These are phyloP conservation scores for Peribolospora kevripleyi DNA, from an alignment of 768 basidiomycete species.

Conservation along the genomic window DNA sequence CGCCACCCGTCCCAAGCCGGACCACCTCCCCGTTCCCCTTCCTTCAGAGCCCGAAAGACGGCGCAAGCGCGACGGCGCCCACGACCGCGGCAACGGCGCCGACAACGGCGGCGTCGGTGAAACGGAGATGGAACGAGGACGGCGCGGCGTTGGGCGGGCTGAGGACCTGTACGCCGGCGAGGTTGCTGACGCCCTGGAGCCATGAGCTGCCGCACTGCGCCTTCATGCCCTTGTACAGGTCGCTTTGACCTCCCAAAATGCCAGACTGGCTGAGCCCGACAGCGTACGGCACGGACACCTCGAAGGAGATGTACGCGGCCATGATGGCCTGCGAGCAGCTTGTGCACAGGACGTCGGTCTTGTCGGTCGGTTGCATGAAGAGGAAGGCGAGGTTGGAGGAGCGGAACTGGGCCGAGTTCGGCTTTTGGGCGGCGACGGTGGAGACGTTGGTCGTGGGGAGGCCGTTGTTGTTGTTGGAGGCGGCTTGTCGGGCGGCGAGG, in stretches of 20 bases:
- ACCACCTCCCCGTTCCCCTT: no score
- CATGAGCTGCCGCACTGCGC: constrained; percentile 41
- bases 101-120: no score
- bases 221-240: constrained; percentile 38
- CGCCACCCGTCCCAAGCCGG: no score
- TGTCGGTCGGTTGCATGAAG: constrained; percentile 34
- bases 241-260: constrained; percentile 39
- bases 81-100: no score
- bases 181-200: constrained; percentile 4
- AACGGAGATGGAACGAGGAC: no score
- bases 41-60: no score
- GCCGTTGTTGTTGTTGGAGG: not conserved
- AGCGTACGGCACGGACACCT: constrained; percentile 39
- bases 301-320: constrained; percentile 49
- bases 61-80: no score
- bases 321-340: constrained; percentile 57
- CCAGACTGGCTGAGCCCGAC: constrained; percentile 43
- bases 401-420: constrained; percentile 29
- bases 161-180: not conserved
- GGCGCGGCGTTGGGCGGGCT: no score
- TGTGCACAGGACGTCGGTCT: constrained; percentile 41
- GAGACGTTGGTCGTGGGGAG: constrained; percentile 10
- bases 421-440: constrained; percentile 12
- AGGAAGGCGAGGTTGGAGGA: constrained; percentile 41
- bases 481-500: constrained; percentile 3